Evolutionary conservation across 2,329 filamentous ascomycete species (phyloP).

Genomic region (Colletotrichum salicis): DNA sequence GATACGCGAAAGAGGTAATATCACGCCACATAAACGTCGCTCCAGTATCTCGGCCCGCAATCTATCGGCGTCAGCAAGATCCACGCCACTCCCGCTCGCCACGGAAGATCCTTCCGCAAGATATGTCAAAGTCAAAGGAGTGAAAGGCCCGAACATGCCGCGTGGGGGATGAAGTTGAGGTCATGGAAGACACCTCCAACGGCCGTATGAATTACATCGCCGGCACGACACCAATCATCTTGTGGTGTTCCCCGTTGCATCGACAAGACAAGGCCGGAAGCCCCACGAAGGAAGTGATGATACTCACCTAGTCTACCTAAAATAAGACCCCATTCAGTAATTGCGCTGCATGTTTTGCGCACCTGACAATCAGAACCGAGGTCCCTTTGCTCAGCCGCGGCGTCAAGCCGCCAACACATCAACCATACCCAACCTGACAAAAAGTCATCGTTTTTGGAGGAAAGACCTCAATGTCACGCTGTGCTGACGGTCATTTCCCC

Average conservation of each 20-base stretch:
- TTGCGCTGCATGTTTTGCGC: neutral
- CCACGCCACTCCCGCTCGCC: neutral
- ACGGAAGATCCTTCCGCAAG: neutral
- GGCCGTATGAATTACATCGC: neutral
- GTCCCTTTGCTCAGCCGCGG: conserved; percentile 25
- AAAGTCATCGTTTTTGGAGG: neutral
- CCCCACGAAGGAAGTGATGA: neutral
- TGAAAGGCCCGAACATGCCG: neutral
- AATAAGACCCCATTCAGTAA: neutral
- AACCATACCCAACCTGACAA: conserved; percentile 16
- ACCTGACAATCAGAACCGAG: conserved; percentile 17
- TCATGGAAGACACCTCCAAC: neutral
- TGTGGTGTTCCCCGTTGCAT: neutral
- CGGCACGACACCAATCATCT: conserved; percentile 2
- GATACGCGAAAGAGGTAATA: neutral
- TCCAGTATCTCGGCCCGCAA: conserved; percentile 15
- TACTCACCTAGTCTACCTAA: neutral
- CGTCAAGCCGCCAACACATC: conserved; percentile 29
- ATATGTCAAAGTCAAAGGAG: neutral
- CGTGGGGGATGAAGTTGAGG: neutral
- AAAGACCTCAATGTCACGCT: conserved; percentile 22
- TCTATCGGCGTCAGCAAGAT: conserved; percentile 6
- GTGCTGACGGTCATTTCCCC: conserved; percentile 20
- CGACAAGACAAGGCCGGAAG: neutral
- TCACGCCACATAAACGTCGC: conserved; percentile 13